These are phyloP conservation scores for Aureobasidium namibiae DNA, from an alignment of 2,329 filamentous ascomycete species.

Conservation along the genomic window DNA sequence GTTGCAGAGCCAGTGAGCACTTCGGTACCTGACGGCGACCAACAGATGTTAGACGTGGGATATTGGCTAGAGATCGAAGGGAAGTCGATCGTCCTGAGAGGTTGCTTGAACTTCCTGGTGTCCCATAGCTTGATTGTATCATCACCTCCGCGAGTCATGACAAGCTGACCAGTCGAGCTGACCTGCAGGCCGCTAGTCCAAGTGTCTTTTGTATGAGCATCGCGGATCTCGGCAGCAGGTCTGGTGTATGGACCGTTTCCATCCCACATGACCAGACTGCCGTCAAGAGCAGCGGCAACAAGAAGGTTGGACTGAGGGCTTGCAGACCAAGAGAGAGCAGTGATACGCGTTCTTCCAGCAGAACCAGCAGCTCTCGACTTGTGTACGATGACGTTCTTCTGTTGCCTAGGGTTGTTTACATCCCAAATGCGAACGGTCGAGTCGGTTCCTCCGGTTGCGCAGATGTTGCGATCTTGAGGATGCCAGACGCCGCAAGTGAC, in stretches of 20 bases:
- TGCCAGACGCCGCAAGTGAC: constrained; percentile 87
- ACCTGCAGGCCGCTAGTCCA: constrained; percentile 93
- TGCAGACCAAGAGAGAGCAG: constrained; percentile 77
- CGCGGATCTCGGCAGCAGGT: constrained; percentile 72
- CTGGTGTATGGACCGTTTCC: constrained; percentile 80
- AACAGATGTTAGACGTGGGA: constrained; percentile 77
- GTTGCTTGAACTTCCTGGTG: constrained; percentile 86
- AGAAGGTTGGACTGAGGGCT: constrained; percentile 70
- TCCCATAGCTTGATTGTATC: constrained; percentile 95
- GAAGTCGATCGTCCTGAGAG: constrained; percentile 71
- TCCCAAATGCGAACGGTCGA: constrained; percentile 97
- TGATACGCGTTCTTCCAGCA: constrained; percentile 89
- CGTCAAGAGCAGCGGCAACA: constrained; percentile 77
- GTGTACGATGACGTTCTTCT: constrained; percentile 91
- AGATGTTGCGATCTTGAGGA: constrained; percentile 73
- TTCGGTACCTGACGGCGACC: constrained; percentile 73
- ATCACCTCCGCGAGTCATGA: constrained; percentile 86
- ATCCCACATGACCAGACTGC: constrained; percentile 83
- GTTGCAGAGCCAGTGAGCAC: constrained; percentile 83
- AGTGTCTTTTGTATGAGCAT: constrained; percentile 72
- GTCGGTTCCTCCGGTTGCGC: constrained; percentile 86
- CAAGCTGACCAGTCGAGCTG: constrained; percentile 79
- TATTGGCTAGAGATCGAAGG: constrained; percentile 76
- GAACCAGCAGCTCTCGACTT: constrained; percentile 85
- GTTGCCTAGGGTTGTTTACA: constrained; percentile 77